Base-by-base conservation (phyloP, 2,329 filamentous ascomycete genomes). In the Talaromyces albobiverticillius region DNA sequence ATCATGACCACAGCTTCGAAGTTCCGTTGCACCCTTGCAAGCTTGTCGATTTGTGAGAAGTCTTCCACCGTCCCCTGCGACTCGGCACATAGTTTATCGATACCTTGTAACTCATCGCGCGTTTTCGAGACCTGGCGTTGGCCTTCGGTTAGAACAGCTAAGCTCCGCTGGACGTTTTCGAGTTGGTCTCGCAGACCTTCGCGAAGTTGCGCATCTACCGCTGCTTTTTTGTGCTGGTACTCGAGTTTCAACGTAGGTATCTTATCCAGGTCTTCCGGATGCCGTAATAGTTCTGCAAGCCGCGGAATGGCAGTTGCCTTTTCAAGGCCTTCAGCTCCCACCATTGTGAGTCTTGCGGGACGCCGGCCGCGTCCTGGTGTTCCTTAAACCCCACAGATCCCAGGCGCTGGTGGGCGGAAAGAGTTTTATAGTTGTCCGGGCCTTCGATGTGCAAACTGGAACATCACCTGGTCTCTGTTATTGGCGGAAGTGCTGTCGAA, bases 41-140 rank as follows among this genome's bases (percentile, higher is more conserved):
- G 60, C 50, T 72, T 70, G 53, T 77, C 75, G 61, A 95, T 94
- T 73, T 96, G 90, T 53, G 93, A 93, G 73, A 99, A 97, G 77
- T 99, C 94, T 67, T 89, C 86, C 66, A 99, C 96, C 85, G 96
- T 96, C 69, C 90, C 90, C 77, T 97, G 93, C 52, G 92, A 92
- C 74, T 99, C 95, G 59, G 92, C 91, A 76, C 94, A 99, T 60
- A 99, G 83, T 75, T 90, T 91, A 77, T 99, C 94, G 66, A 99
- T 97, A 75, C 93, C 95, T 80, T 95, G 91, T 84, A 99, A 94
- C 77, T 99, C 94, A 62, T 97, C 93, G 73, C 95, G 96, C 75
- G 96, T 96, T 64, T 88, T 84, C 68, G 90, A 88, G 32, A 99
- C 89, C 57, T 90, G 90, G 71, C 92, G 89, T 73, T 97, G 92